Conservation (phyloP, 495 filamentous ascomycete species). For the Parmelia sp. region DNA sequence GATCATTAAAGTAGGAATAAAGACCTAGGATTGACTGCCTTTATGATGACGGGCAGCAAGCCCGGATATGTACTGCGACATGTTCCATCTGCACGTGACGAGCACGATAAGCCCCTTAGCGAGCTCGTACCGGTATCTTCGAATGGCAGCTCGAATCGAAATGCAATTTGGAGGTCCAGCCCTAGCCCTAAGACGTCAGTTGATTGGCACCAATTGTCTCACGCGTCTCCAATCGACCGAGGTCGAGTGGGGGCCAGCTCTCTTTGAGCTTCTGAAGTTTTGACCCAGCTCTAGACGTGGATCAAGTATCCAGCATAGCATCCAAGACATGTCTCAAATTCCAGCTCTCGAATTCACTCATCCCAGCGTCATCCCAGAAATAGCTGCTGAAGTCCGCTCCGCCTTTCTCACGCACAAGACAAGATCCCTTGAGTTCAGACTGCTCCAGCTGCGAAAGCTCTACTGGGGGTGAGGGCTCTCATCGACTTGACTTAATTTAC, state of each 20-base stretch:
- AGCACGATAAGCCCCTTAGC: too few species aligned
- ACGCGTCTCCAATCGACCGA: too few species aligned
- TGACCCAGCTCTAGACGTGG: neutral
- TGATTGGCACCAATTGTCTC: neutral
- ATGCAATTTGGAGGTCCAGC: too few species aligned
- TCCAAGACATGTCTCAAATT: slow-evolving; percentile 28
- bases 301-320: neutral
- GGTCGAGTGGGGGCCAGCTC: too few species aligned
- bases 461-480: slow-evolving; percentile 67
- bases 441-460: slow-evolving; percentile 80
- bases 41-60: too few species aligned
- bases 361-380: slow-evolving; percentile 56
- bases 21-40: too few species aligned
- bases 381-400: slow-evolving; percentile 50
- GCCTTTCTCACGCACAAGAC: slow-evolving; percentile 75
- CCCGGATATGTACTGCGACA: too few species aligned
- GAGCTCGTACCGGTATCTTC: too few species aligned
- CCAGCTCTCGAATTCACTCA: slow-evolving; percentile 58
- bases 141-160: too few species aligned
- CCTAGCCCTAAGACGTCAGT: neutral
- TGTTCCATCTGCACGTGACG: too few species aligned
- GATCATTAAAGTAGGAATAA: too few species aligned
- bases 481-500: neutral
- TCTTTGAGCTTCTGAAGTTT: neutral
- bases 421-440: slow-evolving; percentile 70